Evolutionary conservation across 1,139 yeast species (phyloP), one percentile per base, ranked within the genome.

Genomic region (Suhomyces atakaporum): DNA sequence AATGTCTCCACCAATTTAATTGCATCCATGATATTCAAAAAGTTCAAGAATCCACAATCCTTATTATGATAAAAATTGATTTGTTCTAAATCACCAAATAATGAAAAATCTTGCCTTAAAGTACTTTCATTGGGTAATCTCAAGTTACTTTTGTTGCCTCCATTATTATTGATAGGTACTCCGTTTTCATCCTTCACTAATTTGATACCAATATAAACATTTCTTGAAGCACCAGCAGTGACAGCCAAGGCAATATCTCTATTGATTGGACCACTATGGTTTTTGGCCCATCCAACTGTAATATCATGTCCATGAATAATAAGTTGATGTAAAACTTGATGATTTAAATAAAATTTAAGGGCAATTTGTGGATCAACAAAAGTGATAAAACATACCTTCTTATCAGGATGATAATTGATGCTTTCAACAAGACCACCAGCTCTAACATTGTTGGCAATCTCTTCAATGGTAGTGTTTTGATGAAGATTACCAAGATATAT

Each of bases 221-320:
- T 72, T 50, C 77, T 60, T 13, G 75, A 68, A 2, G 77, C 77
- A 11, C 77, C 77, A 1, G 73, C 73, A 5, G 74, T 62, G 1
- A 71, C 77, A 0, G 77, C 76, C 37, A 66, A 57, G 3, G 70
- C 60, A 29, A 69, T 56, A 16, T 66, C 73, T 36, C 72, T 49
- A 36, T 45, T 52, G 30, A 68, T 47, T 2, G 73, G 73, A 2
- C 75, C 75, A 31, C 68, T 60, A 44, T 66, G 73, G 37, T 64
- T 62, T 27, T 64, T 69, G 18, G 75, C 76, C 77, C 77, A 72
- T 5, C 73, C 70, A 25, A 72, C 77, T 21, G 58, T 60, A 11
- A 72, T 53, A 42, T 69, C 74, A 41, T 63, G 60, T 4, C 75
- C 76, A 46, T 72, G 76, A 25, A 72, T 66, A 22, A 71, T 64